Percentiles rank a stretch among this genome's conserved stretches.
phyloP scores from a whole-genome alignment of 371 early-diverging fungal genomes.

The Mycotypha africana region DNA sequence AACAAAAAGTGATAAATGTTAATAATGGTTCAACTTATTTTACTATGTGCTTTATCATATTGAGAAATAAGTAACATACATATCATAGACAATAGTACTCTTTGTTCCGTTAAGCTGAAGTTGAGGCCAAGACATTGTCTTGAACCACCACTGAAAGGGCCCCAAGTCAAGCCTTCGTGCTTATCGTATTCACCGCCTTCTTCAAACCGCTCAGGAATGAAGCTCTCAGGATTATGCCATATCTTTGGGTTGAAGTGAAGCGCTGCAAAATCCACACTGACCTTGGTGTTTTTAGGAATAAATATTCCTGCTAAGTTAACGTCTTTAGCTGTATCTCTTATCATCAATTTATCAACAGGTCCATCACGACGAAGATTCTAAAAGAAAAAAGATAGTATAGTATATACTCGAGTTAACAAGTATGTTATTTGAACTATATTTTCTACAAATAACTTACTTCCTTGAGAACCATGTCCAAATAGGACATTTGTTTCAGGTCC shows the following conservation, averaged over 20 bases:
- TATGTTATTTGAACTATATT: background rate
- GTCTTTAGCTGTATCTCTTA: slow-evolving; percentile 11
- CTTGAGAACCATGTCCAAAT: slow-evolving; percentile 36
- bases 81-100: slow-evolving; percentile 46
- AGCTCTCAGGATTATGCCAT: slow-evolving; percentile 34
- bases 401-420: background rate
- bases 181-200: slow-evolving; percentile 25
- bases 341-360: slow-evolving; percentile 6
- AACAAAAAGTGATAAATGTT: background rate
- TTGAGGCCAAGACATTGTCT: slow-evolving; percentile 57
- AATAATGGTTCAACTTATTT: background rate
- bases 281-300: slow-evolving; percentile 8
- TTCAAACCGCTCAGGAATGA: slow-evolving; percentile 49
- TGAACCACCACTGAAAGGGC: slow-evolving; percentile 48
- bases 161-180: slow-evolving; percentile 28
- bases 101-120: slow-evolving; percentile 52
- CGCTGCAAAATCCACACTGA: slow-evolving; percentile 10
- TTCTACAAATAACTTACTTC: slow-evolving; percentile 7
- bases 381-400: background rate
- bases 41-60: no score
- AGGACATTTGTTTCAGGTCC: slow-evolving; percentile 36
- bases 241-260: slow-evolving; percentile 26
- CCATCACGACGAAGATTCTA: slow-evolving; percentile 12
- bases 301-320: slow-evolving; percentile 2
- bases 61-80: no score